phyloP scores from a whole-genome alignment of 2,329 filamentous ascomycete species.

The Talaromyces sp. region DNA sequence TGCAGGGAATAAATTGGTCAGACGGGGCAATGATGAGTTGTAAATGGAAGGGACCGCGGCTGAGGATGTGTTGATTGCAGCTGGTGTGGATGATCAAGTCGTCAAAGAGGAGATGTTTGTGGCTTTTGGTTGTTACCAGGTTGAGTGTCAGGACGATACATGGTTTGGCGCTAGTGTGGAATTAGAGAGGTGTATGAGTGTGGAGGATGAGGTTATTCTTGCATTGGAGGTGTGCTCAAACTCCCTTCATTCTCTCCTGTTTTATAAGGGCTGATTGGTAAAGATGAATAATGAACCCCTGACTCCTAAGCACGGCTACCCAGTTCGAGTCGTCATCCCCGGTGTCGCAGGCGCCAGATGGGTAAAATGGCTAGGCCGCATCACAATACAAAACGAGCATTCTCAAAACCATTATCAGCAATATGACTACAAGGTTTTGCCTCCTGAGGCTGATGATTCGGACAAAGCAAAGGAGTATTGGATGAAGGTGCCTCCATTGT shows the following conservation, averaged over 20 bases:
- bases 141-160: slow-evolving; percentile 51
- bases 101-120: slow-evolving; percentile 38
- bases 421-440: slow-evolving; percentile 56
- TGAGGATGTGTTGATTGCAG: slow-evolving; percentile 49
- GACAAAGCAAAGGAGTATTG: slow-evolving; percentile 51
- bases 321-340: slow-evolving; percentile 49
- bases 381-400: slow-evolving; percentile 49
- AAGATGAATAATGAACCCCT: slow-evolving; percentile 49
- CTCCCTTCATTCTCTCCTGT: not conserved
- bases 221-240: slow-evolving; percentile 42
- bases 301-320: slow-evolving; percentile 47
- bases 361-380: slow-evolving; percentile 54
- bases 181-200: slow-evolving; percentile 42
- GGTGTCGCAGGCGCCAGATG: slow-evolving; percentile 51
- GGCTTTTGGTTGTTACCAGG: slow-evolving; percentile 52
- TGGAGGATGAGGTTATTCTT: slow-evolving; percentile 44
- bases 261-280: not conserved
- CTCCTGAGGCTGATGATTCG: slow-evolving; percentile 45
- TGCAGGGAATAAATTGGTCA: slow-evolving; percentile 56
- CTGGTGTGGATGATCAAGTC: slow-evolving; percentile 34
- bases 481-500: slow-evolving; percentile 46
- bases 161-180: slow-evolving; percentile 56
- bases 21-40: slow-evolving; percentile 59
- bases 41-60: slow-evolving; percentile 50
- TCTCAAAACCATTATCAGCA: slow-evolving; percentile 54